Percentiles rank a stretch among this genome's conserved stretches.
phyloP scores from a whole-genome alignment of 2,329 filamentous ascomycete species.

The Verticillium klebahnii region DNA sequence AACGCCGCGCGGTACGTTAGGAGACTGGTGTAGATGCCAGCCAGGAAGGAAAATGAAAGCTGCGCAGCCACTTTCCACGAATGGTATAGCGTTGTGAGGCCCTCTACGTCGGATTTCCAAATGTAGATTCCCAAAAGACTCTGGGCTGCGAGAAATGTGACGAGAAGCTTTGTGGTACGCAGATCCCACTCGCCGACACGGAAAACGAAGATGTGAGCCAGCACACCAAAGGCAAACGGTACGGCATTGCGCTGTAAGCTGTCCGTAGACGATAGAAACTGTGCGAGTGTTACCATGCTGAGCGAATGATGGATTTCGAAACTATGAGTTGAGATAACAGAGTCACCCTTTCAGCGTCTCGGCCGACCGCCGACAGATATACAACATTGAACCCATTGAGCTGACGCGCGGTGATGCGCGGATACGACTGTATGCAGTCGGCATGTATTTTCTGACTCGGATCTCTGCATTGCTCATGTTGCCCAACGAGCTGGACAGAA shows the following conservation, averaged over 20 bases:
- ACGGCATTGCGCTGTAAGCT: neutral
- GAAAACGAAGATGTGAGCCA: slow-evolving; percentile 15
- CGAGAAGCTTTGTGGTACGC: slow-evolving; percentile 9
- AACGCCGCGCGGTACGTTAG: slow-evolving; percentile 16
- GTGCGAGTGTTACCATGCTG: neutral
- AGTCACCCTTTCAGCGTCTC: neutral
- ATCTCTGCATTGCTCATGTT: neutral
- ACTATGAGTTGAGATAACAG: neutral
- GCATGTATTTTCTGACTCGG: slow-evolving; percentile 1
- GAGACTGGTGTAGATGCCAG: slow-evolving; percentile 15
- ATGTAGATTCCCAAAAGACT: neutral
- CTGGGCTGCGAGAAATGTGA: slow-evolving; percentile 4
- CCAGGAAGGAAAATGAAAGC: slow-evolving; percentile 2
- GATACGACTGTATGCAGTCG: neutral
- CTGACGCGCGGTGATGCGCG: neutral
- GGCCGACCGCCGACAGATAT: neutral
- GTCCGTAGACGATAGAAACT: neutral
- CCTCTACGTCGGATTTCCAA: neutral
- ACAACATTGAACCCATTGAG: neutral
- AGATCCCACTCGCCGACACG: slow-evolving; percentile 21
- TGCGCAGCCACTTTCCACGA: slow-evolving; percentile 1
- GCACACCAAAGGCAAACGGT: slow-evolving; percentile 7
- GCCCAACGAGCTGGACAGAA: neutral
- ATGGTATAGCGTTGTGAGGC: neutral
- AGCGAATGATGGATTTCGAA: neutral